Percentiles rank a stretch among this genome's conserved stretches.
phyloP scores from a whole-genome alignment of 225 moss, liverwort and hornwort genomes.

The Rhytidiadelphus loreus region DNA sequence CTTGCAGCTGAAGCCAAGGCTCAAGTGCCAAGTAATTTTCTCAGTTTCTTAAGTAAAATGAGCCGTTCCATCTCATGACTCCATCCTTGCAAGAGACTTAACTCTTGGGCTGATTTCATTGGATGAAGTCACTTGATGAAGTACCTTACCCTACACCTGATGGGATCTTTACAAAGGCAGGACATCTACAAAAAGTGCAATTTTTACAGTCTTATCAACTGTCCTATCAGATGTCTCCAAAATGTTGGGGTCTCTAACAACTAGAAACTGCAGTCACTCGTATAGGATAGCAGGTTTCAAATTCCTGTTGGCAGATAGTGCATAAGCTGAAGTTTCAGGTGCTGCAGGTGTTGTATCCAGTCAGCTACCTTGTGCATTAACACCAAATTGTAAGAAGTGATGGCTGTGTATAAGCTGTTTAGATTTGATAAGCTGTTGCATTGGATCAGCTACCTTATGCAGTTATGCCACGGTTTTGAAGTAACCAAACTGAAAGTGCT shows the following conservation, averaged over 20 bases:
- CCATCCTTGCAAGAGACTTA: not conserved
- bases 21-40: not conserved
- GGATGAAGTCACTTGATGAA: not conserved
- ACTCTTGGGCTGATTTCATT: too few relatives aligned
- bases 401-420: not conserved
- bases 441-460: not conserved
- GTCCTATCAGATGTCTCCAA: not conserved
- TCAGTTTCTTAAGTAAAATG: not conserved
- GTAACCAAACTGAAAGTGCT: not conserved
- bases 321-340: not conserved
- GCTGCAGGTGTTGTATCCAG: not conserved
- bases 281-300: not conserved
- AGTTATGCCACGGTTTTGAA: not conserved
- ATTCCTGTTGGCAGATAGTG: not conserved
- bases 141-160: not conserved
- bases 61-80: not conserved
- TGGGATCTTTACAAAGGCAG: too few relatives aligned
- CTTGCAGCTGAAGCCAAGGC: not conserved
- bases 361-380: not conserved
- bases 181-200: not conserved
- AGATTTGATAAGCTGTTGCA: not conserved
- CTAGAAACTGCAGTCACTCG: not conserved
- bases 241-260: not conserved
- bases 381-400: not conserved
- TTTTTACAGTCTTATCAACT: too few relatives aligned